Base-by-base conservation (phyloP, 2,329 filamentous ascomycete species). In the Tolypocladium ophioglossoides region DNA sequence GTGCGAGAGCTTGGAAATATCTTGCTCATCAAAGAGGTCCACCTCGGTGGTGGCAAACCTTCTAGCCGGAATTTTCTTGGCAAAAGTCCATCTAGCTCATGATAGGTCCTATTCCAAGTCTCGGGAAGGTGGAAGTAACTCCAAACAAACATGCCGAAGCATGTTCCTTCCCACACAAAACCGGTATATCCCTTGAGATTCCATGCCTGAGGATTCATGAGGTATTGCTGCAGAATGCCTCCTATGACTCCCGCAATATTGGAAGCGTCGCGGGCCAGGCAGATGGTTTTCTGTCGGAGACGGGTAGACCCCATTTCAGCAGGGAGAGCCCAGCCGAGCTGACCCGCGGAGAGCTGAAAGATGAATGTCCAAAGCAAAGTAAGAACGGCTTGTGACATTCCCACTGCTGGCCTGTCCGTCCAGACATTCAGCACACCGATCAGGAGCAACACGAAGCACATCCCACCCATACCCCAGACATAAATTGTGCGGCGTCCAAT, bases 1-100 rank as follows among this genome's bases (percentile, higher is more conserved):
- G 27, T 27, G 11, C 18, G 47, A 27, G 22, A 51, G 30, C 34
- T 52, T 30, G 24, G 32, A 40, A 22, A 52, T 52, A 20, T 52
- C 50, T 22, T 46, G 38, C 51, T 50, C 48, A 11, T 38, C 48
- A 34, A 50, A 50, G 7, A 41, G 46, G 27, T 53, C 52, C n/a
- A 54, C 47, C 9, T n/a, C 12, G 14, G 52, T 54, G 18, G 10
- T 11, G 16, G 46, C 47, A 46, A 55, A 55, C 51, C 72, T 66
- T 16, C 72, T 63, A 1, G 72, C 70, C 3, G 70, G 59, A 7
- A 71, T 63, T 50, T 59, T 63, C 38, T 65, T 66, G 44, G 72
- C 69, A 62, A 82, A 82, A 44, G 83, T 61, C 12, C 67, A 52
- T 81, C 78, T 1, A 82, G 68, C 64, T 82, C 78, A 58, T 78